Evolutionary conservation across 495 filamentous ascomycete genomes (phyloP), one percentile per base, ranked within the genome.

Genomic region (Talaromyces liani): DNA sequence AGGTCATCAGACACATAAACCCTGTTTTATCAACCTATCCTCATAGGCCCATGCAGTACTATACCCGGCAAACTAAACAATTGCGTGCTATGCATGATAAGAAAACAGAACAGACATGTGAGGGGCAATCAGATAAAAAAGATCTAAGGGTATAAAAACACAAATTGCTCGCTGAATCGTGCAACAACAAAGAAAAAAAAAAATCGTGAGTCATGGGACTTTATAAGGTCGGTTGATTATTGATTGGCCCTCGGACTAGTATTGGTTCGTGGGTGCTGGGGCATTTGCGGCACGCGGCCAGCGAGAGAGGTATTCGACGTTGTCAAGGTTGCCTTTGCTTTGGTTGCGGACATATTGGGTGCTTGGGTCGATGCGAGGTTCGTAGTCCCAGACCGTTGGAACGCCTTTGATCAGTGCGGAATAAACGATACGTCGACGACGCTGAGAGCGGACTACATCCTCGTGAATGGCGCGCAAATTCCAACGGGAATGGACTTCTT

Each of bases 311-410:
- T 78, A 60, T 62, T 80, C 78, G 16, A 79, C 73, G 34, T 80
- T 77, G 45, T 80, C 78, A 39, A 80, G 68, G 2, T 73, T 70
- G 2, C 77, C 78, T 71, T 77, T 78, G 68, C 78, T 73, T 63
- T 77, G 76, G 70, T 80, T 80, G 54, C 78, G 75, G 31, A 81
- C 80, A 68, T 82, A 90, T 82, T 92, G 90, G 31, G 85, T 80
- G 67, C 83, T 79, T 8, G 88, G 86, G 72, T 92, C 88, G 64
- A 89, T 84, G 10, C 75, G 76, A 0, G 90, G 90, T 73, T 92
- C 83, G 69, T 85, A 88, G 69, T 96, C 91, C 91, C 91, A 96
- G 65, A 81, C 79, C 0, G 81, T 81, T 33, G 86, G 90, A 31
- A 75, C 76, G 39, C 91, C 91, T 73, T 85, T 77, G 65, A 84